Conservation (phyloP, 2,329 filamentous ascomycete genomes). For the Rugonectria rugulosa region DNA sequence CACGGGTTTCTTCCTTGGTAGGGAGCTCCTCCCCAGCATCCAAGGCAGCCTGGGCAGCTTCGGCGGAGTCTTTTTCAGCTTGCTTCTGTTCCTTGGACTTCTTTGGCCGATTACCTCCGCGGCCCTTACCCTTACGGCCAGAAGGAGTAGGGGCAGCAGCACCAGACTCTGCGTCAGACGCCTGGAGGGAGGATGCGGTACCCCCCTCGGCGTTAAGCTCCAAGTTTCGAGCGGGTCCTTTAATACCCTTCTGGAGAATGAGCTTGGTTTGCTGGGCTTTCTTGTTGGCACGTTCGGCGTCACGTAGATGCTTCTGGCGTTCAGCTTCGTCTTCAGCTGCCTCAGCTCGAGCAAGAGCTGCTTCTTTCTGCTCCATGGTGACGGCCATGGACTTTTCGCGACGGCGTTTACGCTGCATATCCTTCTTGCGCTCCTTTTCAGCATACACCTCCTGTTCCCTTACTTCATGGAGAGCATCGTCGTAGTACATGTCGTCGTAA, state of each 20-base stretch:
- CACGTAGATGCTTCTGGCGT: conserved; percentile 79
- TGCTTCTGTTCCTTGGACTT: conserved; percentile 91
- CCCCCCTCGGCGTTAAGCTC: conserved; percentile 86
- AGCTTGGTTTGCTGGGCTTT: conserved; percentile 92
- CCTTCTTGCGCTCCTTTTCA: conserved; percentile 99
- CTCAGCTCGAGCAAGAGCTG: conserved; percentile 79
- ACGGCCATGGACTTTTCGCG: conserved; percentile 96
- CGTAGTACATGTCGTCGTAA: conserved; percentile 79
- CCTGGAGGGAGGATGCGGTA: conserved; percentile 84
- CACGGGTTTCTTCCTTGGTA: conserved; percentile 65
- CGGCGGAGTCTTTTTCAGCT: conserved; percentile 82
- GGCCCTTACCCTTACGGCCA: conserved; percentile 54
- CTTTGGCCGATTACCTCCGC: conserved; percentile 75
- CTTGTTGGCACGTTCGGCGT: conserved; percentile 89
- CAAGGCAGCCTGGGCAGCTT: conserved; percentile 84
- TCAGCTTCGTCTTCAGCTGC: conserved; percentile 84
- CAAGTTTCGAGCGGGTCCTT: conserved; percentile 73
- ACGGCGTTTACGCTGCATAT: conserved; percentile 97
- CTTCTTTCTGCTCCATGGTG: conserved; percentile 88
- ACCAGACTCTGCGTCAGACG: conserved; percentile 63
- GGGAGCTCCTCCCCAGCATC: conserved; percentile 78
- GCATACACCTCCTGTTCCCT: conserved; percentile 89
- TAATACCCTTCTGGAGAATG: conserved; percentile 86
- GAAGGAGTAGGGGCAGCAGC: conserved; percentile 46
- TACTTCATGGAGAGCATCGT: conserved; percentile 84